phyloP scores from a whole-genome alignment of 75 land plant genomes.

The Pinus tabuliformis region DNA sequence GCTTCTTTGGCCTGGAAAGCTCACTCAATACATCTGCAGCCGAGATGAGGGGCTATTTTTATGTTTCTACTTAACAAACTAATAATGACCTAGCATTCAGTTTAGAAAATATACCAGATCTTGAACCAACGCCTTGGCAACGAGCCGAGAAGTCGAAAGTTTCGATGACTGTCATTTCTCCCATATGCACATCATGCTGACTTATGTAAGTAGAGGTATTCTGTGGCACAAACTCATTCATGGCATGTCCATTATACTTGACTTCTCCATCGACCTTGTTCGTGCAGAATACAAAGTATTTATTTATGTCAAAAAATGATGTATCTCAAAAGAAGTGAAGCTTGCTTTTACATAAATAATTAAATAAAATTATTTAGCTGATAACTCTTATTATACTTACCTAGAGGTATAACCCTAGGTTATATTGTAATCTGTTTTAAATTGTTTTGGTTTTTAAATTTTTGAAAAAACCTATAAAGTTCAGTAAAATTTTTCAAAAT shows the following conservation, averaged over 20 bases:
- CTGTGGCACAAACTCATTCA: slow-evolving; percentile 55
- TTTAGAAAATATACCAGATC: slow-evolving; percentile 19
- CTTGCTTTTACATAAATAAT: no score
- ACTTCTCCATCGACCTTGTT: slow-evolving; percentile 38
- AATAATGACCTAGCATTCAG: neutral
- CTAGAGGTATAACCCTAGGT: no score
- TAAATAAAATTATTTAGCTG: no score
- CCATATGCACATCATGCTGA: slow-evolving; percentile 15
- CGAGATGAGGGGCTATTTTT: neutral
- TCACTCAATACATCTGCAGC: slow-evolving; percentile 51
- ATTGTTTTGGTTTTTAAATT: no score
- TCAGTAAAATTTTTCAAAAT: no score
- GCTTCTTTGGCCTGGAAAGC: slow-evolving; percentile 56
- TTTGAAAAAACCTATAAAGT: no score
- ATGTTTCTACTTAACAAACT: neutral
- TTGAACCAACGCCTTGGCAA: slow-evolving; percentile 50
- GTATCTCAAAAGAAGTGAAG: no score
- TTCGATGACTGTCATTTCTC: slow-evolving; percentile 58
- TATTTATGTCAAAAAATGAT: no score
- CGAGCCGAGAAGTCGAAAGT: slow-evolving; percentile 57
- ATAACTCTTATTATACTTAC: no score
- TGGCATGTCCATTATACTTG: neutral
- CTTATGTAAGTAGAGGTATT: slow-evolving; percentile 23
- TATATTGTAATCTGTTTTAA: no score
- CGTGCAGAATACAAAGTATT: neutral